phyloP scores from a whole-genome alignment of 441 rosid species.

The Manihot esculenta region DNA sequence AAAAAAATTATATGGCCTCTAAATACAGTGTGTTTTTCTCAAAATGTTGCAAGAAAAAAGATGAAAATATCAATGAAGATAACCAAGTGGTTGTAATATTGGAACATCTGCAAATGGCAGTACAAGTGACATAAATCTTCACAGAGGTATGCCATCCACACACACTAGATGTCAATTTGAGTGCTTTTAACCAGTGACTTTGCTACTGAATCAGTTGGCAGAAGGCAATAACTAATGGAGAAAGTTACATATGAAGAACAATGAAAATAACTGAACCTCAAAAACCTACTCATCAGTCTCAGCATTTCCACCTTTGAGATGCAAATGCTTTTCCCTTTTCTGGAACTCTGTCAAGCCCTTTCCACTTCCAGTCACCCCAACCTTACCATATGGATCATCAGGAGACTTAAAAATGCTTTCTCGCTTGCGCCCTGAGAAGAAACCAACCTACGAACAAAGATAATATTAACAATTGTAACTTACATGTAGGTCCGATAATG shows the following conservation, averaged over 20 bases:
- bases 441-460: slow-evolving; percentile 60
- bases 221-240: neutral
- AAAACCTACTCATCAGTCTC: slow-evolving; percentile 61
- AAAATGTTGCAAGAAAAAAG: too few relatives aligned
- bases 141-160: too few relatives aligned
- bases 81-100: too few relatives aligned
- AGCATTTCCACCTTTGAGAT: slow-evolving; percentile 74
- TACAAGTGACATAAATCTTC: too few relatives aligned
- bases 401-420: slow-evolving; percentile 99
- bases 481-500: too few relatives aligned
- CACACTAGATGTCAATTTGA: too few relatives aligned
- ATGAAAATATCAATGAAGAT: too few relatives aligned
- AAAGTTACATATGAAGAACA: neutral
- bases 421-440: slow-evolving; percentile 94
- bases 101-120: too few relatives aligned
- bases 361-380: slow-evolving; percentile 97
- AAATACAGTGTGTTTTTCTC: too few relatives aligned
- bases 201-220: neutral
- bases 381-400: slow-evolving; percentile 90
- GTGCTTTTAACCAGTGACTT: too few relatives aligned
- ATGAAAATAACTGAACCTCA: neutral
- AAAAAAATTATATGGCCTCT: too few relatives aligned
- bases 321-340: slow-evolving; percentile 95
- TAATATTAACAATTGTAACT: too few relatives aligned
- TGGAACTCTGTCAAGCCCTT: slow-evolving; percentile 98